Conservation (phyloP, 176 grass and related monocot species). For the Carex kokanica region DNA sequence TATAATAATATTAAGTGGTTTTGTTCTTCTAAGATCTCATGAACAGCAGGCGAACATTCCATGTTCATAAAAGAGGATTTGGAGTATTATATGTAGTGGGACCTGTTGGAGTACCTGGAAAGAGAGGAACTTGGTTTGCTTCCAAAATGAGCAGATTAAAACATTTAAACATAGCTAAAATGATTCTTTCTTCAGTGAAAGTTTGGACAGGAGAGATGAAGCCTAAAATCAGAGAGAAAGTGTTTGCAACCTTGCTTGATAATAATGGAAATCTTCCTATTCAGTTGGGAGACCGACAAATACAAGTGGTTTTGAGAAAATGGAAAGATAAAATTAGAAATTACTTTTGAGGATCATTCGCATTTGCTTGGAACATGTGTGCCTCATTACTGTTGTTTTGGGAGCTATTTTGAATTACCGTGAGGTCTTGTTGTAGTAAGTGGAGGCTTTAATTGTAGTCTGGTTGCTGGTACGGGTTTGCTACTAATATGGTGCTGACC, state of each 20-base stretch:
- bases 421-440: neutral
- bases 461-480: neutral
- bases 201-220: neutral
- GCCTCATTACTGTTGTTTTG: neutral
- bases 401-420: neutral
- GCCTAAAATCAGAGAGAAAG: neutral
- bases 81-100: neutral
- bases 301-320: neutral
- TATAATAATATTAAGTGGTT: neutral
- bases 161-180: neutral
- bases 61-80: neutral
- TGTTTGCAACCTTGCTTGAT: neutral
- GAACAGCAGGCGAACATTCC: neutral
- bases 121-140: neutral
- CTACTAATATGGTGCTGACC: neutral
- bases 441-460: neutral
- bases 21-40: neutral
- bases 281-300: neutral
- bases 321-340: neutral
- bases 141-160: neutral
- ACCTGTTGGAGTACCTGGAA: neutral
- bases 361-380: neutral
- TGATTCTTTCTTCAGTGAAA: neutral
- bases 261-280: neutral
- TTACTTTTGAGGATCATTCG: neutral